Evolutionary conservation across 306 rosid species (phyloP).

Genomic region (Oemleria cerasiformis): DNA sequence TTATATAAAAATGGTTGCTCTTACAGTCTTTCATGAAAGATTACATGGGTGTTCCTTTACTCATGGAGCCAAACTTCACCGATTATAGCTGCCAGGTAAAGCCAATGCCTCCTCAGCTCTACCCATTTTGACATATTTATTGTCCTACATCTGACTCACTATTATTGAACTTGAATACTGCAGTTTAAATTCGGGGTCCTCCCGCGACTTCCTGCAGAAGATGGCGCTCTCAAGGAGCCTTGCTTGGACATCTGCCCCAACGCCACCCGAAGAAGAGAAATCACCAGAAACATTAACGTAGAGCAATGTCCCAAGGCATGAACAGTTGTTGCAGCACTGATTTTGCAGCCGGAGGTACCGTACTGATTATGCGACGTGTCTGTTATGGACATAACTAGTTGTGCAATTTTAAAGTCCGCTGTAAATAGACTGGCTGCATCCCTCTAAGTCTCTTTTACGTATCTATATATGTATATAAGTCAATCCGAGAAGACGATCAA

Average conservation of each 20-base stretch:
- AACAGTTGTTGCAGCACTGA: not conserved
- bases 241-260: conserved; percentile 80
- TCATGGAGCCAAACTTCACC: conserved; percentile 86
- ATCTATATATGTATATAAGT: too few species aligned
- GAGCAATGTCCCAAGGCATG: conserved; percentile 65
- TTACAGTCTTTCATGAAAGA: conserved; percentile 75
- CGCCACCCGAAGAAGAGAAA: conserved; percentile 51
- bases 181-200: conserved; percentile 88
- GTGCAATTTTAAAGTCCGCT: too few species aligned
- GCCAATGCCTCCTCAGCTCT: not conserved
- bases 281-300: conserved; percentile 24
- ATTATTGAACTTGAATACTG: conserved; percentile 1
- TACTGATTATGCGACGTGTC: too few species aligned
- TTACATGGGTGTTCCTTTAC: conserved; percentile 83
- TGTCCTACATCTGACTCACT: not conserved
- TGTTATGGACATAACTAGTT: too few species aligned
- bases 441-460: too few species aligned
- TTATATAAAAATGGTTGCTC: not conserved
- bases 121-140: not conserved
- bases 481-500: too few species aligned
- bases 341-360: not conserved
- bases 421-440: too few species aligned
- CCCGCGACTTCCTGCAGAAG: conserved; percentile 71
- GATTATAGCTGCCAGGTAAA: conserved; percentile 91
- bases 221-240: conserved; percentile 59